A percentile compares a stretch with the other conserved stretches of the same genome.
Evolutionary conservation across 2,329 filamentous ascomycete genomes (phyloP).

Genomic region (Beauveria rudraprayagi): DNA sequence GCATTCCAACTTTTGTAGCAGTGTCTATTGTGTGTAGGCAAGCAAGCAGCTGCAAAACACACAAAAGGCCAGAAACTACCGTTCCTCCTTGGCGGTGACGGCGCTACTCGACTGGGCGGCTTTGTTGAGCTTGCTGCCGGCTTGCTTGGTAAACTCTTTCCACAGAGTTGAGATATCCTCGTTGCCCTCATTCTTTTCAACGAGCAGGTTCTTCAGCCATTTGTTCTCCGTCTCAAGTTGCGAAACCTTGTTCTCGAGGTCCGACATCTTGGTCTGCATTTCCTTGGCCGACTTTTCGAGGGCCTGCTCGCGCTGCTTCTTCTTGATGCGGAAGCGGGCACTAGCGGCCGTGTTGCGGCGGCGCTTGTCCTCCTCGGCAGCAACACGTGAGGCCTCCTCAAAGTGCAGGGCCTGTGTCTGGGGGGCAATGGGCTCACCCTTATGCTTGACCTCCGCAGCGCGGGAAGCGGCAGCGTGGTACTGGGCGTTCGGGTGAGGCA

Average conservation of each 20-base stretch:
- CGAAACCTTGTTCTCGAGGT: slow-evolving; percentile 63
- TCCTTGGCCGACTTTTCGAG: slow-evolving; percentile 77
- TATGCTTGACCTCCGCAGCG: slow-evolving; percentile 35
- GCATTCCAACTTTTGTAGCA: neutral
- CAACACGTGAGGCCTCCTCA: slow-evolving; percentile 63
- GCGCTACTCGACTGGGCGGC: slow-evolving; percentile 16
- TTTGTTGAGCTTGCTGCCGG: slow-evolving; percentile 25
- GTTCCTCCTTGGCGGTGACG: slow-evolving; percentile 15
- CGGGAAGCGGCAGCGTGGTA: slow-evolving; percentile 23
- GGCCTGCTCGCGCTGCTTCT: slow-evolving; percentile 88
- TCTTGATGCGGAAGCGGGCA: slow-evolving; percentile 86
- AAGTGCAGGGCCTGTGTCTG: slow-evolving; percentile 43
- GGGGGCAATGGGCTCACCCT: slow-evolving; percentile 33
- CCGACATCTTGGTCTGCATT: slow-evolving; percentile 69
- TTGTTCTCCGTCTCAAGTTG: slow-evolving; percentile 79
- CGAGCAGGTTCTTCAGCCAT: slow-evolving; percentile 72
- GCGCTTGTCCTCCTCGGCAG: slow-evolving; percentile 84
- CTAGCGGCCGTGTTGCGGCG: slow-evolving; percentile 82
- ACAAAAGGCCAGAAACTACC: slow-evolving; percentile 11
- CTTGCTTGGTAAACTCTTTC: slow-evolving; percentile 41
- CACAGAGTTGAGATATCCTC: slow-evolving; percentile 44
- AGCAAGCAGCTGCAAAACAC: neutral
- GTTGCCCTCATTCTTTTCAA: slow-evolving; percentile 67
- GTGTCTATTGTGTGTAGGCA: neutral
- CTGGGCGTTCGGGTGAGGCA: slow-evolving; percentile 21